Base-by-base conservation (phyloP, 768 basidiomycete genomes). In the Boletus rex-veris region DNA sequence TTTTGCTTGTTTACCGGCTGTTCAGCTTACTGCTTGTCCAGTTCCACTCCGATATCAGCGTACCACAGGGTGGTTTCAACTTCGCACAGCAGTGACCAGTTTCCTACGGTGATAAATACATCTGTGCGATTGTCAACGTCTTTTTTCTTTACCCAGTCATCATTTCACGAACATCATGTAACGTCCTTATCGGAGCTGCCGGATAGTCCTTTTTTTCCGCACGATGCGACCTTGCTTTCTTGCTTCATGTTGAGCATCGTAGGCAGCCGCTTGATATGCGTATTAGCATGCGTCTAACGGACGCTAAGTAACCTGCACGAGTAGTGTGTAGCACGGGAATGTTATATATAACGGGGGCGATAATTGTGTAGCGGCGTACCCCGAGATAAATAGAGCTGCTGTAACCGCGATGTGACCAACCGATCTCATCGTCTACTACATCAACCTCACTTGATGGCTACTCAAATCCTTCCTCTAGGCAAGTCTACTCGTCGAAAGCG, bases 61-160 rank as follows among this genome's bases (percentile, higher is more conserved):
- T 88, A 37, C 95, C 96, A 55, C 90, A 92, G 69, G 95, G 96
- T 57, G 96, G 96, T 14, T 98, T 98, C 83, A 92, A 83, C 69
- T 98, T 98, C 68, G 92, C 88, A 58, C 83, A 85, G 71, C 78
- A 78, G 75, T 76, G 64, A 69, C 57, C 55, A 30, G 40, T 33
- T 46, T 47, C 36, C 35, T 48, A 33, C 39, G 37, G 50, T 45
- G 41, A 55, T 48, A 40, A 53, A 46, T 39, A 43, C n/a, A n/a
- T 49, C n/a, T 10, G 18, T 44, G 30, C n/a, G 41, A 24, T 41
- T 43, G 40, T 38, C 45, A 37, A 30, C 40, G 37, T 57, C 41
- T 45, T 54, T 48, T 53, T 53, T 53, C 48, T 51, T 52, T 56
- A 37, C 52, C 48, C 50, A 37, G 41, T 50, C 58, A 52, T 55